Base-by-base conservation (phyloP, 495 filamentous ascomycete species). In the Annulohypoxylon moriforme region DNA sequence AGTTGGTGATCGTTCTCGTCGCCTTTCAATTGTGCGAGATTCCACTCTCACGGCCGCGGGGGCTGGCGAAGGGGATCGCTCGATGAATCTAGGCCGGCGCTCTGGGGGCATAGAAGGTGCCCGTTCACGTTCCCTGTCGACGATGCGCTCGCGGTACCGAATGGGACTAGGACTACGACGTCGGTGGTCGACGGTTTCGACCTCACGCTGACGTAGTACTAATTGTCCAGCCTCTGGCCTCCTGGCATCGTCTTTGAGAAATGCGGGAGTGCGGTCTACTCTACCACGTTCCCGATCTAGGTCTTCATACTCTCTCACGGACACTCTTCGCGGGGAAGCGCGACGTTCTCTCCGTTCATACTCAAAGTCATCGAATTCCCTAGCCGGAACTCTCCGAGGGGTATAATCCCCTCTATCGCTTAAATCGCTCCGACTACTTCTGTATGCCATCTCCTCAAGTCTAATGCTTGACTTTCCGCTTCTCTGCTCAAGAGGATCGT, bases 121-220 rank as follows among this genome's bases (percentile, higher is more conserved):
- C 20, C 73, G 67, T 36, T 78, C 79, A 53, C 79, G 74, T 44
- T 85, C 81, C 13, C 81, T 73, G 71, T 84, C 81, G 25, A 85
- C 75, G 27, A 81, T 77, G 57, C 82, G 81, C 67, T 81, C 77
- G n/a, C 76, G 75, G 46, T 81, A 70, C 13, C 76, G 77, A 25
- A 81, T 55, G 34, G 83, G 83, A 63, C 81, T 84, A n/a, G 83
- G 84, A 20, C 80, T 83, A 53, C 83, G 81, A 47, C 77, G 80
- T 24, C 74, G 70, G 25, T 77, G 77, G 68, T 83, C 82, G 29
- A 83, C 53, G 0, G 80, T 82, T 73, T 85, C 84, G 33, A 81
- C 72, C 61, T 85, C 83, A 42, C 81, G 78, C 60, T 78, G 75
- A 31, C 83, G 77, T 47, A 85, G 81, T 20, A 85, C 83, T 63